Percentiles rank a stretch among this genome's conserved stretches.
Evolutionary conservation across 2,329 filamentous ascomycete genomes (phyloP).

Genomic region (Penicillium sp.): DNA sequence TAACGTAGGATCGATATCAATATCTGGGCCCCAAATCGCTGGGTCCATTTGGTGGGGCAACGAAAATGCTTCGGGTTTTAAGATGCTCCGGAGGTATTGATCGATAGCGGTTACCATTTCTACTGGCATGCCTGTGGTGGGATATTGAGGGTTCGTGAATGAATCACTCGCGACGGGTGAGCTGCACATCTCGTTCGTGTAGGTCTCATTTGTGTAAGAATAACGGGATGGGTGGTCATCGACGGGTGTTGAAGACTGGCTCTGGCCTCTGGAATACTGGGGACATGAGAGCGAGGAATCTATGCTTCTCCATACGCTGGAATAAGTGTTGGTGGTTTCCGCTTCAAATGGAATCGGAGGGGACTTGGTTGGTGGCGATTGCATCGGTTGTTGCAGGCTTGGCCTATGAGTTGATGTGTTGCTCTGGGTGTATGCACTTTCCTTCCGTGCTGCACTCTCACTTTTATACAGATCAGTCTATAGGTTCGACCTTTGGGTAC

Average conservation of each 20-base stretch:
- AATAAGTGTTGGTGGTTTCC: background rate
- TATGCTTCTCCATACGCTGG: background rate
- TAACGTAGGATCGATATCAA: slow-evolving; percentile 6
- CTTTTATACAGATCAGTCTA: background rate
- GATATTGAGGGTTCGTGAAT: background rate
- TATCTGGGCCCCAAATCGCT: background rate
- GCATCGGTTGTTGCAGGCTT: background rate
- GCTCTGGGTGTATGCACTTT: background rate
- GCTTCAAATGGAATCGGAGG: background rate
- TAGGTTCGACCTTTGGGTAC: background rate
- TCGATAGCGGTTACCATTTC: slow-evolving; percentile 9
- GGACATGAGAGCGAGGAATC: slow-evolving; percentile 2
- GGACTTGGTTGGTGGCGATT: background rate
- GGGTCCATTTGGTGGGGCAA: background rate
- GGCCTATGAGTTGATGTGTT: background rate
- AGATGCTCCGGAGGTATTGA: slow-evolving; percentile 6
- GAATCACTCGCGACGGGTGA: slow-evolving; percentile 1
- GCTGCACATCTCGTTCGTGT: slow-evolving; percentile 3
- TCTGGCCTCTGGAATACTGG: background rate
- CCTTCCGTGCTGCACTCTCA: background rate
- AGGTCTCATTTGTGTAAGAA: slow-evolving; percentile 2
- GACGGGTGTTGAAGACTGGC: background rate
- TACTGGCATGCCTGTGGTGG: background rate
- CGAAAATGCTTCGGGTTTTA: slow-evolving; percentile 3
- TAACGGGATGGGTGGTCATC: slow-evolving; percentile 2